A percentile compares a stretch with the other conserved stretches of the same genome.
Conservation (phyloP, 2,329 filamentous ascomycete species). For the Cercospora brassicicola region DNA sequence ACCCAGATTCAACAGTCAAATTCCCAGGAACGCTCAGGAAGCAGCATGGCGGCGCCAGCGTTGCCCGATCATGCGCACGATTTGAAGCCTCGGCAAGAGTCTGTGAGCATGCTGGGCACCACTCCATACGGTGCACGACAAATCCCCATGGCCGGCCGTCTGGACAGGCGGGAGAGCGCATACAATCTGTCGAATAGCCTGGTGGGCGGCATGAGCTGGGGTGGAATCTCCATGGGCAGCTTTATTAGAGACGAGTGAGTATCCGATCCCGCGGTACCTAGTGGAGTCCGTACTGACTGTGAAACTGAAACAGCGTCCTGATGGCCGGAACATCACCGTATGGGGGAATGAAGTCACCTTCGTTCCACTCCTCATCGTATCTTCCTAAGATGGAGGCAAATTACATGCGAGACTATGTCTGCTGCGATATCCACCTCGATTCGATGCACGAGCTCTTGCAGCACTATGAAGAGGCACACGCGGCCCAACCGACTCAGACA, state of each 20-base stretch:
- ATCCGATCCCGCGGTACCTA: conserved; percentile 1
- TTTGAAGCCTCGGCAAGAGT: conserved; percentile 53
- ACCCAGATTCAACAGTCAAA: conserved; percentile 56
- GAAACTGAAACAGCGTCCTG: conserved; percentile 65
- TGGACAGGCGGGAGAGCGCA: conserved; percentile 53
- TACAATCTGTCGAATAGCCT: conserved; percentile 58
- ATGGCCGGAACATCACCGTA: conserved; percentile 98
- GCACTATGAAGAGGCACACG: conserved; percentile 95
- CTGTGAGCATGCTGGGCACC: conserved; percentile 51
- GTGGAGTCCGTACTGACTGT: conserved; percentile 16
- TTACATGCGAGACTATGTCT: conserved; percentile 96
- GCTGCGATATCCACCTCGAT: conserved; percentile 84
- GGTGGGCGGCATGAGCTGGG: conserved; percentile 89
- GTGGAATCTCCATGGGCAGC: conserved; percentile 90
- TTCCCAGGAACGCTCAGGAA: conserved; percentile 41
- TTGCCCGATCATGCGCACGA: conserved; percentile 28
- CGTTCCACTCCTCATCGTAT: conserved; percentile 62
- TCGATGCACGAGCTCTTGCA: conserved; percentile 93
- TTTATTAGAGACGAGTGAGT: conserved; percentile 98
- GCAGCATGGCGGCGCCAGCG: conserved; percentile 12
- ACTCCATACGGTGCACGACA: conserved; percentile 60
- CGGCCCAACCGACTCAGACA: conserved; percentile 54
- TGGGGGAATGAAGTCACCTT: conserved; percentile 73
- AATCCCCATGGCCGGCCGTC: conserved; percentile 59
- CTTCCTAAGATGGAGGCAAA: conserved; percentile 66